A percentile compares a stretch with the other conserved stretches of the same genome.
These are phyloP conservation scores for Cryphonectria radicalis DNA, from an alignment of 2,329 filamentous ascomycete genomes.

Conservation along the genomic window DNA sequence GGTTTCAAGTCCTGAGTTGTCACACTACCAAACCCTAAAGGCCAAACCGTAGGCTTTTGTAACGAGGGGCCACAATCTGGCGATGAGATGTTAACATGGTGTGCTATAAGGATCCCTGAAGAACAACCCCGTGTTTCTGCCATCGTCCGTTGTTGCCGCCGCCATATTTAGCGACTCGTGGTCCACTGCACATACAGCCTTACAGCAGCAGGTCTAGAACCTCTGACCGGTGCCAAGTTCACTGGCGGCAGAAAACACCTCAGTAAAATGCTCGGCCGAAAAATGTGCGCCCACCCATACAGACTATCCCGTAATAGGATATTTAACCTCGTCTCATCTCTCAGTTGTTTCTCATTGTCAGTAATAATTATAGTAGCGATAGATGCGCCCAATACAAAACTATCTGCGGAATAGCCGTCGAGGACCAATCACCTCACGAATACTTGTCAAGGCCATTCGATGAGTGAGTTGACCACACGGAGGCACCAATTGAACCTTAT, in stretches of 20 bases:
- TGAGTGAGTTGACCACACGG: no score
- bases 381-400: no score
- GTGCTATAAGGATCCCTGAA: not conserved
- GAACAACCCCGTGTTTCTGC: slow-evolving; percentile 2
- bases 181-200: not conserved
- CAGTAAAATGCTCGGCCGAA: not conserved
- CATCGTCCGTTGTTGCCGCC: slow-evolving; percentile 6
- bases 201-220: not conserved
- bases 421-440: no score
- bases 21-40: not conserved
- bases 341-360: not conserved
- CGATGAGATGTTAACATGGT: not conserved
- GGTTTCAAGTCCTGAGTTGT: slow-evolving; percentile 21
- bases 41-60: not conserved
- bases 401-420: no score
- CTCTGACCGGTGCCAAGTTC: not conserved
- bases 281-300: not conserved
- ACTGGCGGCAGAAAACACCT: not conserved
- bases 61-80: not conserved
- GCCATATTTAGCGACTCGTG: not conserved
- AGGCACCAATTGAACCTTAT: no score
- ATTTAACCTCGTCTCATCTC: not conserved
- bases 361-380: no score
- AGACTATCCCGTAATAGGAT: not conserved
- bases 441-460: no score